Base-by-base conservation (phyloP, 1,284 basidiomycete species). In the Marasmius oreades region DNA sequence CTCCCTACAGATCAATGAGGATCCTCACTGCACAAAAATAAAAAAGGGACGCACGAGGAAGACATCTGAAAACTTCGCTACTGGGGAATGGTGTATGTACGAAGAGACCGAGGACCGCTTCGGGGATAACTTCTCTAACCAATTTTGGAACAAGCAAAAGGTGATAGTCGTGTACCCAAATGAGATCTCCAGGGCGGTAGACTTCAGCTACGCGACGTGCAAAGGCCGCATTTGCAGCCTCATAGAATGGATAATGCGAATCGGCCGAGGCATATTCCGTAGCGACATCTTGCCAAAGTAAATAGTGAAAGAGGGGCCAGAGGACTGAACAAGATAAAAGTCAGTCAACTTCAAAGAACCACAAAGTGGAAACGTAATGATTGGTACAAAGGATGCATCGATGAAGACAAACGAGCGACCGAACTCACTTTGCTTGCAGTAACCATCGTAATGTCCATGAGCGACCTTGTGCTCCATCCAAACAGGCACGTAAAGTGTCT, bases 291-390 rank as follows among this genome's bases (percentile, higher is more conserved):
- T 97, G 93, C 95, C 95, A 98, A 55, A 98, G 87, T 57, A 99
- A 83, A 70, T 99, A 99, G 76, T 99, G 97, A 82, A 99, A 97
- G 26, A 98, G 78, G 0, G 96, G 97, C 96, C 96, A 99, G 52
- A 99, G 85, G 36, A 90, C 92, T 93, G 64, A 20, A 52, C 33
- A 5, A 48, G 50, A 46, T n/a, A 47, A 5, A 31, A 16, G 20
- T 36, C 34, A 34, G 12, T 55, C 16, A 26, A 23, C 24, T 14
- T 43, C 18, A 39, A 50, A 23, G n/a, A 37, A 42, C 37, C 14
- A 31, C 18, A 26, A n/a, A 55, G 28, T 4, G 39, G 42, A 43
- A 31, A 33, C 39, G n/a, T 44, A 51, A 55, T 20, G n/a, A 20
- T 2, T 16, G 10, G 10, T 37, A 39, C 31, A 26, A 55, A 20